phyloP scores from a whole-genome alignment of 2,329 filamentous ascomycete species.

The Aspergillus thermomutatus region DNA sequence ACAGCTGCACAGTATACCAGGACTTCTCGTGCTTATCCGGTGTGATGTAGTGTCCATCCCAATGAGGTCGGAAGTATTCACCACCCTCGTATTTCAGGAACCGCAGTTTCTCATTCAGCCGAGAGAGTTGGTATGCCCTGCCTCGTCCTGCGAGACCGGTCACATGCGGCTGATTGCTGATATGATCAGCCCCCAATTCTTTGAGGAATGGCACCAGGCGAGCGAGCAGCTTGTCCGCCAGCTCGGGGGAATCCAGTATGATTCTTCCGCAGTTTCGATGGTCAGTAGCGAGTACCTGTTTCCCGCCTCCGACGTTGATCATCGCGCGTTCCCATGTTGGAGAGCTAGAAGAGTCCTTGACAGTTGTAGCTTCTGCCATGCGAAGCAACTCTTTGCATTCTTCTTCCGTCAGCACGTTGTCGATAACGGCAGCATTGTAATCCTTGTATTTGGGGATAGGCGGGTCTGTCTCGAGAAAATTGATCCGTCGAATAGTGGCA shows the following conservation, averaged over 20 bases:
- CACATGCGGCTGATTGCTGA: slow-evolving; percentile 37
- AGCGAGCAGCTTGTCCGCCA: slow-evolving; percentile 62
- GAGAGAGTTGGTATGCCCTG: slow-evolving; percentile 33
- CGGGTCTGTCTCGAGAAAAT: slow-evolving; percentile 49
- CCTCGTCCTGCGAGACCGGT: slow-evolving; percentile 44
- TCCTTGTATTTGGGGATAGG: slow-evolving; percentile 52
- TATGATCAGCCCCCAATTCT: slow-evolving; percentile 46
- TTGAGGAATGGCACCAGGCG: slow-evolving; percentile 49
- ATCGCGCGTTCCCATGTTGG: slow-evolving; percentile 65
- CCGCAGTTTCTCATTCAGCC: slow-evolving; percentile 70
- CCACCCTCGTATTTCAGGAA: slow-evolving; percentile 70
- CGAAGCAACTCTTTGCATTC: slow-evolving; percentile 61
- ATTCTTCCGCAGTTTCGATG: slow-evolving; percentile 72
- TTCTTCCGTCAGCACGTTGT: slow-evolving; percentile 58
- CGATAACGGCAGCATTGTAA: slow-evolving; percentile 60
- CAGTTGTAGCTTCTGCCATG: slow-evolving; percentile 47
- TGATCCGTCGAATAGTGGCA: slow-evolving; percentile 48
- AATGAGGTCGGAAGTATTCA: slow-evolving; percentile 72
- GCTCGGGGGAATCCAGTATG: slow-evolving; percentile 64
- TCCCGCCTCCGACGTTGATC: slow-evolving; percentile 62
- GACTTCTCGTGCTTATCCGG: slow-evolving; percentile 50
- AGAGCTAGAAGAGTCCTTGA: slow-evolving; percentile 3
- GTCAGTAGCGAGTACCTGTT: slow-evolving; percentile 55
- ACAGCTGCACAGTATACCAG: slow-evolving; percentile 56
- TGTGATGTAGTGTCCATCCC: slow-evolving; percentile 62